Evolutionary conservation across 139 green algal genomes (phyloP).

Genomic region (Picochlorum sp.): DNA sequence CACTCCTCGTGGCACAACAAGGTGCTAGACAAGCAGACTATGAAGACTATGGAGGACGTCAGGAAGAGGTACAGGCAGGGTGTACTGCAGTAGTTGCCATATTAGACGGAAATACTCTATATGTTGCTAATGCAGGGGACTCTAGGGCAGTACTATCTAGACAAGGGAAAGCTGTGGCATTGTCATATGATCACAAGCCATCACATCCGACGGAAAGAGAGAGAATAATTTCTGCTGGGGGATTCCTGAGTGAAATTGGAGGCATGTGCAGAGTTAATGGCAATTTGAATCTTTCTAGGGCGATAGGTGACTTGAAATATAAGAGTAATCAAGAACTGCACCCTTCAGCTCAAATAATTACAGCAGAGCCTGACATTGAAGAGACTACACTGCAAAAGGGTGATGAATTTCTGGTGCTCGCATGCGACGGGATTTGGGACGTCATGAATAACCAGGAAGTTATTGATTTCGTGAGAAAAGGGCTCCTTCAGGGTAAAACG

Average conservation of each 20-base stretch:
- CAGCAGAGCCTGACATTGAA: slow-evolving; percentile 65
- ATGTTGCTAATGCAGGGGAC: slow-evolving; percentile 87
- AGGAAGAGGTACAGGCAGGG: slow-evolving; percentile 41
- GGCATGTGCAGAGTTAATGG: slow-evolving; percentile 74
- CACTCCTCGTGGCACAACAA: slow-evolving; percentile 28
- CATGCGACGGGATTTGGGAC: slow-evolving; percentile 91
- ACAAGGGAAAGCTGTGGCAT: slow-evolving; percentile 32
- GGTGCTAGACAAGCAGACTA: slow-evolving; percentile 7
- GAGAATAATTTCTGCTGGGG: slow-evolving; percentile 76
- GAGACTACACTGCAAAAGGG: slow-evolving; percentile 36
- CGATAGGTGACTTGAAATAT: slow-evolving; percentile 94
- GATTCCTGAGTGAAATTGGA: slow-evolving; percentile 44
- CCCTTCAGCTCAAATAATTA: slow-evolving; percentile 61
- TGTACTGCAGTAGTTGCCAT: slow-evolving; percentile 85
- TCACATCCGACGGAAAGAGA: slow-evolving; percentile 52
- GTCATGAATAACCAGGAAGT: slow-evolving; percentile 77
- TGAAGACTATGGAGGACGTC: neutral
- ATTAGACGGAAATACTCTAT: slow-evolving; percentile 55
- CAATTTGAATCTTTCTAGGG: slow-evolving; percentile 89
- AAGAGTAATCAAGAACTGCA: slow-evolving; percentile 61
- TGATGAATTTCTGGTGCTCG: slow-evolving; percentile 87
- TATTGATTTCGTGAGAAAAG: slow-evolving; percentile 69
- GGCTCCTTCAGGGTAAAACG: slow-evolving; percentile 39
- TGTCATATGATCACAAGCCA: slow-evolving; percentile 81
- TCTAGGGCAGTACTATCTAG: slow-evolving; percentile 71